Conservation (phyloP, 352 stramenopile species). For the Phytopythium aichiense region DNA sequence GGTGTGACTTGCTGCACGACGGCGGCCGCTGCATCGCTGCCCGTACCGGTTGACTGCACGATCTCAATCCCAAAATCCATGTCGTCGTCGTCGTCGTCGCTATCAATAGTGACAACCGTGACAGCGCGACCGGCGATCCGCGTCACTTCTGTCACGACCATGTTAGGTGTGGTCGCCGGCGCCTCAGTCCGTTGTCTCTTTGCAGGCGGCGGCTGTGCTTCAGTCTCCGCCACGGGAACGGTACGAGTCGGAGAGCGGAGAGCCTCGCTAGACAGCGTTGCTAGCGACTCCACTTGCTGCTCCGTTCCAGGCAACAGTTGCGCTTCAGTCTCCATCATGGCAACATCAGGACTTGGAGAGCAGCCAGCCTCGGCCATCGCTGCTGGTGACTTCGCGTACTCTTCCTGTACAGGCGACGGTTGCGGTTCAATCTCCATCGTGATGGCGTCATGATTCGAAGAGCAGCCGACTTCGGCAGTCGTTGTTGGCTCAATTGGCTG, state of each 20-base stretch:
- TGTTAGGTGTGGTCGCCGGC: not conserved
- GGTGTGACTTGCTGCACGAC: not conserved
- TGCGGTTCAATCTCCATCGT: no score
- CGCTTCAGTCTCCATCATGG: not conserved
- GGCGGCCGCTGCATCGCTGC: not conserved
- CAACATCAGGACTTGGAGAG: no score
- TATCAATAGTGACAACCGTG: slow-evolving; percentile 2
- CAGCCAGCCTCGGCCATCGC: no score
- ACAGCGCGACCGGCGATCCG: not conserved
- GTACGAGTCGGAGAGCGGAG: not conserved
- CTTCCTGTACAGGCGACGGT: no score
- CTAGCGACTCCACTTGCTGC: not conserved
- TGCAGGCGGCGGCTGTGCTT: not conserved
- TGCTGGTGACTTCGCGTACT: no score
- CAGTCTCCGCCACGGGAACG: not conserved
- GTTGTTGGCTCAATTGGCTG: no score
- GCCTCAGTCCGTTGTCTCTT: not conserved
- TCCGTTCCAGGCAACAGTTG: not conserved
- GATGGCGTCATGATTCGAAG: no score
- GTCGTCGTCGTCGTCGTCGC: slow-evolving; percentile 4
- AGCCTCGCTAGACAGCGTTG: not conserved
- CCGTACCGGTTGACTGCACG: not conserved
- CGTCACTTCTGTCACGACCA: slow-evolving; percentile 1
- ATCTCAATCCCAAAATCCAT: not conserved
- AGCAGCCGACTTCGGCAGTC: no score